These are phyloP conservation scores for Venturiaceae sp. DNA, from an alignment of 2,329 filamentous ascomycete genomes.

Conservation along the genomic window DNA sequence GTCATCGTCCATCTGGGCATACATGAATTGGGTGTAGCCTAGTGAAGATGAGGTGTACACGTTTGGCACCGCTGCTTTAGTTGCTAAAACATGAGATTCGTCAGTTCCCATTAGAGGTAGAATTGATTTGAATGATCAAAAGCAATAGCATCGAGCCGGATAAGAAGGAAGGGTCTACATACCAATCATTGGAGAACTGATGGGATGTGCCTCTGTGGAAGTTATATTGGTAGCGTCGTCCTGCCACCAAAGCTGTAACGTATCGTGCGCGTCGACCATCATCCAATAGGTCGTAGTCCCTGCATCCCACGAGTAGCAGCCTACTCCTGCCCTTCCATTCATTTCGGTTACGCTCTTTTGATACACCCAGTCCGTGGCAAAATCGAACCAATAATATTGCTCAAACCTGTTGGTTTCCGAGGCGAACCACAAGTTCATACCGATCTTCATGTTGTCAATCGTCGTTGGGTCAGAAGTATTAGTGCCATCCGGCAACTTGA, in stretches of 20 bases:
- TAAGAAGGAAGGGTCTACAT: not conserved
- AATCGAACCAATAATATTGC: conserved; percentile 29
- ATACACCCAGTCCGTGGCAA: conserved; percentile 24
- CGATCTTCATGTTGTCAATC: too few species aligned
- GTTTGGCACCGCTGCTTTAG: not conserved
- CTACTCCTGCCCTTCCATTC: conserved; percentile 2
- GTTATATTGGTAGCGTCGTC: not conserved
- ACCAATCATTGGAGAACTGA: not conserved
- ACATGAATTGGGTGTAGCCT: not conserved
- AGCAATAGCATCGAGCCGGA: not conserved
- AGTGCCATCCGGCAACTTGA: too few species aligned
- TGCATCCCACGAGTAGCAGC: conserved; percentile 1
- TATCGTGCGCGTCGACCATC: not conserved
- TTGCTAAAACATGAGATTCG: not conserved
- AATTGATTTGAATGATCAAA: not conserved
- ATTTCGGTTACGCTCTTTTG: conserved; percentile 24
- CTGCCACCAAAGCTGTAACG: conserved; percentile 1
- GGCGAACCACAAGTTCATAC: conserved; percentile 36
- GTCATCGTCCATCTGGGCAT: not conserved
- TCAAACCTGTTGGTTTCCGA: conserved; percentile 15
- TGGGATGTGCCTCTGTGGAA: not conserved
- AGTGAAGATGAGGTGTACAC: not conserved
- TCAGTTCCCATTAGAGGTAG: too few species aligned
- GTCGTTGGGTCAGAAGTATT: too few species aligned
- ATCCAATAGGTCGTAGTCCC: not conserved